phyloP scores from a whole-genome alignment of 305 asterid species.

The Lippia alba region DNA sequence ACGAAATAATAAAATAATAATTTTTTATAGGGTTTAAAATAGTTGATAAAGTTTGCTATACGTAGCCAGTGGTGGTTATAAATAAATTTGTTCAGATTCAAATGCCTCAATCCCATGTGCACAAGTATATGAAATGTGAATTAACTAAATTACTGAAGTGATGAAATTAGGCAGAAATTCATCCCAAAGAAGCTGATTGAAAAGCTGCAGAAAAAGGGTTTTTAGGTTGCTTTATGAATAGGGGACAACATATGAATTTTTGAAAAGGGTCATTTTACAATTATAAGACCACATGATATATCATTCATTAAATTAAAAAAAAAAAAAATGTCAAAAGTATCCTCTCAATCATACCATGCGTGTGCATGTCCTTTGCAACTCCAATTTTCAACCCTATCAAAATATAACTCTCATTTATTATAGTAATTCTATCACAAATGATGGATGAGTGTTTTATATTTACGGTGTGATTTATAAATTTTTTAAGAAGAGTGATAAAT shows the following conservation, averaged over 20 bases:
- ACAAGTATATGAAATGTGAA: too few relatives aligned
- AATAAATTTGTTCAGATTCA: neutral
- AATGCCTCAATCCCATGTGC: neutral
- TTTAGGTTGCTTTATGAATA: conserved; percentile 43
- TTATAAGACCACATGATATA: conserved; percentile 51
- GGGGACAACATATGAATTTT: conserved; percentile 50
- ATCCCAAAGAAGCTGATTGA: conserved; percentile 32
- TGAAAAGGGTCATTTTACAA: conserved; percentile 48
- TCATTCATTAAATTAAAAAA: conserved; percentile 11
- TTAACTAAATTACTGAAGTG: neutral
- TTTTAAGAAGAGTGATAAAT: too few relatives aligned
- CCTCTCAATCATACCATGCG: conserved; percentile 42
- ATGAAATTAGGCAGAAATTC: conserved; percentile 28
- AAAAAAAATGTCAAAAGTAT: conserved; percentile 34
- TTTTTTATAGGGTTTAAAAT: too few relatives aligned
- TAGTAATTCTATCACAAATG: too few relatives aligned
- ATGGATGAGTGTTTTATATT: too few relatives aligned
- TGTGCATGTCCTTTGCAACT: conserved; percentile 41
- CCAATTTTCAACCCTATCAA: neutral
- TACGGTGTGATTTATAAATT: too few relatives aligned
- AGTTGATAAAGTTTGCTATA: too few relatives aligned
- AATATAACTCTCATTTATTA: too few relatives aligned
- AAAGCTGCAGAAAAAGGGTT: conserved; percentile 42
- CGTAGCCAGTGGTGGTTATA: neutral
- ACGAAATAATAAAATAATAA: too few relatives aligned